A percentile compares a stretch with the other conserved stretches of the same genome.
Evolutionary conservation across 139 green algal species (phyloP).

Genomic region (Haematococcus sp.): DNA sequence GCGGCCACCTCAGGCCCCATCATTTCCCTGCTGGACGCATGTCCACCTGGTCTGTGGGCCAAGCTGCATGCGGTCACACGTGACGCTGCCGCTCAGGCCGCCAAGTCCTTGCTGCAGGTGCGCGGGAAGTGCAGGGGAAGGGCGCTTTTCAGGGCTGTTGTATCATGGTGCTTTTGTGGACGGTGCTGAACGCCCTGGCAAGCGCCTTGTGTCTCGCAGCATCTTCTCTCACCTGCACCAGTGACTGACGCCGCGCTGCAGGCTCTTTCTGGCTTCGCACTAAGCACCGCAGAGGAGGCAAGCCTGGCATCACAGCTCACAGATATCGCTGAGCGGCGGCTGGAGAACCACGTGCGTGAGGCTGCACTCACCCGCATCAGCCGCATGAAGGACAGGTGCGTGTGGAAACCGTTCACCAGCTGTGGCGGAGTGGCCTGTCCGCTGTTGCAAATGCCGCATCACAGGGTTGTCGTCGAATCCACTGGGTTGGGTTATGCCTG

Average conservation of each 20-base stretch:
- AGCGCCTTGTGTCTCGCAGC: no score
- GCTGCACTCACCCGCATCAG: slow-evolving; percentile 69
- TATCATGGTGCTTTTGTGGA: no score
- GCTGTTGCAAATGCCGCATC: no score
- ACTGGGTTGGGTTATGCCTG: no score
- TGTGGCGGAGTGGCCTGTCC: no score
- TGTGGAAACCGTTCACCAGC: background rate
- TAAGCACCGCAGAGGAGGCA: slow-evolving; percentile 31
- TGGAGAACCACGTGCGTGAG: slow-evolving; percentile 60
- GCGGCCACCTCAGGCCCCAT: slow-evolving; percentile 14
- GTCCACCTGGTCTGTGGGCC: slow-evolving; percentile 63
- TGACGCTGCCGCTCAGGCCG: slow-evolving; percentile 14
- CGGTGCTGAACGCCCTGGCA: no score
- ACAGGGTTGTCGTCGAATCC: no score
- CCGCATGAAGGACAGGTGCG: slow-evolving; percentile 72
- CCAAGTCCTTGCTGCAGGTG: slow-evolving; percentile 36
- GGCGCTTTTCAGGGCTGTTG: no score
- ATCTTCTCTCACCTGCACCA: no score
- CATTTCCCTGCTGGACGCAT: slow-evolving; percentile 34
- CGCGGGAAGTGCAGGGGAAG: background rate
- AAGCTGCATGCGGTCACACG: slow-evolving; percentile 45
- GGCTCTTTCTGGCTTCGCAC: slow-evolving; percentile 48
- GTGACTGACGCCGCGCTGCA: background rate
- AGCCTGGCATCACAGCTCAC: slow-evolving; percentile 27
- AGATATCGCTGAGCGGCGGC: slow-evolving; percentile 1